These are phyloP conservation scores for Citrus cavaleriei DNA, from an alignment of 345 rosid species.

Conservation along the genomic window DNA sequence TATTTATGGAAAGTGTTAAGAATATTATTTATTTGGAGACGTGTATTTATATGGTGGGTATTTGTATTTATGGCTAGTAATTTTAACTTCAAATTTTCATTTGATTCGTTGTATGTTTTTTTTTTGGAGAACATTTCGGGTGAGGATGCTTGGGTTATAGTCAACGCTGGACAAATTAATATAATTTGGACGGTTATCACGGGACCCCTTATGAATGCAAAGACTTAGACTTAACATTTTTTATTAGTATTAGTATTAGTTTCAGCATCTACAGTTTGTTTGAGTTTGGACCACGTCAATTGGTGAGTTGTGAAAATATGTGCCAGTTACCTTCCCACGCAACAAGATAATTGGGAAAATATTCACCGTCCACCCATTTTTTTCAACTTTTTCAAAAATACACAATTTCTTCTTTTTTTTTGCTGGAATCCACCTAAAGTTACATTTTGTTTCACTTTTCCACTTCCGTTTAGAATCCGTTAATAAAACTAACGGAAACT, in stretches of 20 bases:
- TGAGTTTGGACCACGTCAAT: too few relatives aligned
- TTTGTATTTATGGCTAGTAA: neutral
- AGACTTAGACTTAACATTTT: neutral
- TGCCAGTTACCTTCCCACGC: too few relatives aligned
- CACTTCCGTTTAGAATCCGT: too few relatives aligned
- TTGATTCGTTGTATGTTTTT: neutral
- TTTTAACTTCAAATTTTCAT: neutral
- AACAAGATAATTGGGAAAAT: too few relatives aligned
- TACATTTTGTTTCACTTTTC: too few relatives aligned
- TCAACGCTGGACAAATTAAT: conserved; percentile 9
- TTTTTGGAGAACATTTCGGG: neutral
- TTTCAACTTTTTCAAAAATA: too few relatives aligned
- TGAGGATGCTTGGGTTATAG: neutral
- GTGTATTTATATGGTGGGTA: neutral
- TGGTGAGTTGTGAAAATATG: too few relatives aligned
- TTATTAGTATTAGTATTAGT: neutral
- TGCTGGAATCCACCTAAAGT: too few relatives aligned
- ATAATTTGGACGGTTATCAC: conserved; percentile 12
- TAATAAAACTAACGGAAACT: too few relatives aligned
- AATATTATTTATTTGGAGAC: neutral
- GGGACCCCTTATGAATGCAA: neutral
- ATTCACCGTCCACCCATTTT: too few relatives aligned
- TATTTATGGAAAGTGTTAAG: neutral
- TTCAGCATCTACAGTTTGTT: too few relatives aligned
- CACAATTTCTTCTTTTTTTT: too few relatives aligned